Percentiles rank a stretch among this genome's conserved stretches.
Conservation (phyloP, 2,329 filamentous ascomycete genomes). For the Teratosphaeria zuluensis region DNA sequence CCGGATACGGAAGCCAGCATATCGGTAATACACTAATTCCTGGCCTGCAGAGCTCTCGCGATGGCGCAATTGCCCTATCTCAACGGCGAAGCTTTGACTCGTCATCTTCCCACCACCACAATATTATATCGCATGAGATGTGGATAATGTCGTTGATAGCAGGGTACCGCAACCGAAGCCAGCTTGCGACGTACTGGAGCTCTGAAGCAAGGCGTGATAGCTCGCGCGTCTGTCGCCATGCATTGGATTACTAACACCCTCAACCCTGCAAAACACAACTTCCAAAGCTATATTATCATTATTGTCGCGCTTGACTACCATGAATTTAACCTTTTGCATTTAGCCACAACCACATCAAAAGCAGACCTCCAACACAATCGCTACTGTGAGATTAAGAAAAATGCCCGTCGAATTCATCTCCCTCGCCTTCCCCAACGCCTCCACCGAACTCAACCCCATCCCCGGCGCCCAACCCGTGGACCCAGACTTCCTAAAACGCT, state of each 20-base stretch:
- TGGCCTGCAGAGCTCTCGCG: not conserved
- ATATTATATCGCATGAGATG: not conserved
- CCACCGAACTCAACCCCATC: constrained; percentile 46
- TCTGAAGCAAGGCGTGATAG: not conserved
- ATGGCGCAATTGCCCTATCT: not conserved
- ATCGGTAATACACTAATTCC: too few species aligned
- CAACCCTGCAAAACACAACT: not conserved
- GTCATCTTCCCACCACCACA: not conserved
- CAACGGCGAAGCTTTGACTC: not conserved
- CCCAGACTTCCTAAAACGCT: constrained; percentile 46
- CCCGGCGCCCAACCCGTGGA: constrained; percentile 42
- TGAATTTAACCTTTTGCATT: not conserved
- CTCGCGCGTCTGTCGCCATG: not conserved
- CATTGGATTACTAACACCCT: not conserved
- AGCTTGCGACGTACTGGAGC: not conserved
- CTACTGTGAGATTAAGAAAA: not conserved
- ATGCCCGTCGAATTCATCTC: constrained; percentile 46
- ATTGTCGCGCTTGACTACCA: not conserved
- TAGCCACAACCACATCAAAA: not conserved
- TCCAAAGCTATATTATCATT: not conserved
- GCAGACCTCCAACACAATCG: too few species aligned
- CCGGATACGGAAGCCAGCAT: too few species aligned
- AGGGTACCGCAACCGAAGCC: not conserved
- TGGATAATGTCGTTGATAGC: not conserved
- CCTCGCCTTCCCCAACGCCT: constrained; percentile 47